phyloP scores from a whole-genome alignment of 331 rosid genomes.

The Rhamnella rubrinervis region DNA sequence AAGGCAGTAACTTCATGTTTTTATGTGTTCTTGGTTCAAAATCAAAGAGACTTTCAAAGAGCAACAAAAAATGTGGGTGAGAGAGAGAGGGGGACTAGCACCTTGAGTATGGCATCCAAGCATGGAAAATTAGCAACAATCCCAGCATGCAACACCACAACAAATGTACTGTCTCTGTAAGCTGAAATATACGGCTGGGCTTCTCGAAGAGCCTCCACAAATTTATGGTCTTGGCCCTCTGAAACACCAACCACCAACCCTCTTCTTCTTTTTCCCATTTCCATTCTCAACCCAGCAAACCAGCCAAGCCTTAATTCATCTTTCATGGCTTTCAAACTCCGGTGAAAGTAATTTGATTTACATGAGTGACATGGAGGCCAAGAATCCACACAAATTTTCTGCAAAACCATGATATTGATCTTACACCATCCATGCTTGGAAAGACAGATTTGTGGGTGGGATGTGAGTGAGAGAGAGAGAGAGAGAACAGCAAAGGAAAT shows the following conservation, averaged over 20 bases:
- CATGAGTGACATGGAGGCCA: conserved; percentile 16
- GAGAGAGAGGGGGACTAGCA: conserved; percentile 9
- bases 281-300: background rate
- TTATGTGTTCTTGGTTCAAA: too few relatives aligned
- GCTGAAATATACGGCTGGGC: conserved; percentile 54
- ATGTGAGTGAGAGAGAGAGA: background rate
- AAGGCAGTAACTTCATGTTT: too few relatives aligned
- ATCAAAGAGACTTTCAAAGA: too few relatives aligned
- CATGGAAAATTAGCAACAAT: conserved; percentile 35
- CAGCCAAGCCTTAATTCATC: background rate
- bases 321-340: background rate
- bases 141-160: conserved; percentile 48
- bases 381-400: conserved; percentile 13
- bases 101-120: conserved; percentile 57
- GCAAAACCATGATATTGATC: conserved; percentile 24
- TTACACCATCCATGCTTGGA: conserved; percentile 31
- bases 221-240: conserved; percentile 34
- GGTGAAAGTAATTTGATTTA: conserved; percentile 1
- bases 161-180: conserved; percentile 40
- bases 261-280: conserved; percentile 15
- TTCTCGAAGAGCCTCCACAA: conserved; percentile 50
- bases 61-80: too few relatives aligned
- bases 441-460: background rate
- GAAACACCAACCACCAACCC: conserved; percentile 11
- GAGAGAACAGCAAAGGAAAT: background rate